These are phyloP conservation scores for Zasmidium cellare DNA, from an alignment of 2,329 filamentous ascomycete genomes.

Conservation along the genomic window DNA sequence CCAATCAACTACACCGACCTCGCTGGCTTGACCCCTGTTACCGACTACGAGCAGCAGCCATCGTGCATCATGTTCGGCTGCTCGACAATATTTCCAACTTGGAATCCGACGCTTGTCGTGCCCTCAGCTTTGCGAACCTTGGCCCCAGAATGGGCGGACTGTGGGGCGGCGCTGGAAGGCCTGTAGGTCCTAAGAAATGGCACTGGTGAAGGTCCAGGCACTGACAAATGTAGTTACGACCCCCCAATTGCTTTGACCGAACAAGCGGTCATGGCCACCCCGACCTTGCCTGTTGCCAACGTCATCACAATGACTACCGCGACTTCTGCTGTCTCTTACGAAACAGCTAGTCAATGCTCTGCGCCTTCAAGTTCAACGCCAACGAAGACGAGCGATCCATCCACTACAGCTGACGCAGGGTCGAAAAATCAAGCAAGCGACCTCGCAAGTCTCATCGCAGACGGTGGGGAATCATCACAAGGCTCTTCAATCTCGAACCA, in stretches of 20 bases:
- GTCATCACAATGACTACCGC: not conserved
- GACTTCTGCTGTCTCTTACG: not conserved
- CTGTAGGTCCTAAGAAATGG: constrained; percentile 3
- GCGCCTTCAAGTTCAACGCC: not conserved
- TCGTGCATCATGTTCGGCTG: constrained; percentile 15
- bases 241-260: constrained; percentile 3
- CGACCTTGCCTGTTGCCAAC: not conserved
- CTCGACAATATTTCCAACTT: constrained; percentile 15
- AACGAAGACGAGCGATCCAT: not conserved
- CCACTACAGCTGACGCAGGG: not conserved
- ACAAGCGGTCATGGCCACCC: not conserved
- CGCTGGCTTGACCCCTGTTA: constrained; percentile 7
- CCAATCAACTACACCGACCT: constrained; percentile 17
- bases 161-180: constrained; percentile 11
- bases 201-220: not conserved
- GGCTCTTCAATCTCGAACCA: not conserved
- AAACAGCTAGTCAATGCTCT: not conserved
- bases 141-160: constrained; percentile 12
- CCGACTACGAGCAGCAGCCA: constrained; percentile 14
- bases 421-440: not conserved
- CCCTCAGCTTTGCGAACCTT: constrained; percentile 12
- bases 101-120: constrained; percentile 16
- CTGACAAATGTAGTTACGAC: not conserved
- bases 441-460: not conserved
- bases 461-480: not conserved